Percentiles rank a stretch among this genome's conserved stretches.
Evolutionary conservation across 176 grass and related monocot genomes (phyloP).

Genomic region (Carex littledalei): DNA sequence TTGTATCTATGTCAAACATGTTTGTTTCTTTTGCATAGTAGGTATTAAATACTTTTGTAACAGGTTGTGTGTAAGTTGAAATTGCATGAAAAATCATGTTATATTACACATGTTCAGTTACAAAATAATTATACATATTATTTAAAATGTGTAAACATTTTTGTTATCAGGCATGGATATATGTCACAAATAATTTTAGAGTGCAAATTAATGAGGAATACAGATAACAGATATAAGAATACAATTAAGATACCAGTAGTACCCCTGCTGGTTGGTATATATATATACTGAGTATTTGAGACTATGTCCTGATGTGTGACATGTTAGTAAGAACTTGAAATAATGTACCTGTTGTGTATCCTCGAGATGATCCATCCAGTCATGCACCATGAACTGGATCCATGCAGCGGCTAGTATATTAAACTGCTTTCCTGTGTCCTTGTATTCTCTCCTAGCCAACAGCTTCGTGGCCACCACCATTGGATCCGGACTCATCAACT

Average conservation of each 20-base stretch:
- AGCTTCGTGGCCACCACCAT: conserved; percentile 43
- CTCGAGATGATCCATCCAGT: conserved; percentile 63
- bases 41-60: too few relatives aligned
- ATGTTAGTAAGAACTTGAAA: background rate
- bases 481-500: conserved; percentile 55
- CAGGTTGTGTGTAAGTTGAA: too few relatives aligned
- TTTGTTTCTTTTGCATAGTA: too few relatives aligned
- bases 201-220: too few relatives aligned
- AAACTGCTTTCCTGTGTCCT: conserved; percentile 54
- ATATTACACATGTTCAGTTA: too few relatives aligned
- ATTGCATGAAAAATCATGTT: too few relatives aligned
- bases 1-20: too few relatives aligned
- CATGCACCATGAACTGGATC: conserved; percentile 76
- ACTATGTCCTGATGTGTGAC: background rate
- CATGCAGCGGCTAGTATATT: conserved; percentile 53
- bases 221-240: too few relatives aligned
- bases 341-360: conserved; percentile 42
- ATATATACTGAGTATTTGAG: background rate
- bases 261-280: background rate
- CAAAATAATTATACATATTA: too few relatives aligned
- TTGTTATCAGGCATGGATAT: too few relatives aligned
- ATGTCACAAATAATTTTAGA: too few relatives aligned
- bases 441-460: conserved; percentile 35
- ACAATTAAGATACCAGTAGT: background rate
- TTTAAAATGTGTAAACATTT: too few relatives aligned